Evolutionary conservation across 2,329 filamentous ascomycete genomes (phyloP).

Genomic region (Xenosphaeropsis pyriputrescens): DNA sequence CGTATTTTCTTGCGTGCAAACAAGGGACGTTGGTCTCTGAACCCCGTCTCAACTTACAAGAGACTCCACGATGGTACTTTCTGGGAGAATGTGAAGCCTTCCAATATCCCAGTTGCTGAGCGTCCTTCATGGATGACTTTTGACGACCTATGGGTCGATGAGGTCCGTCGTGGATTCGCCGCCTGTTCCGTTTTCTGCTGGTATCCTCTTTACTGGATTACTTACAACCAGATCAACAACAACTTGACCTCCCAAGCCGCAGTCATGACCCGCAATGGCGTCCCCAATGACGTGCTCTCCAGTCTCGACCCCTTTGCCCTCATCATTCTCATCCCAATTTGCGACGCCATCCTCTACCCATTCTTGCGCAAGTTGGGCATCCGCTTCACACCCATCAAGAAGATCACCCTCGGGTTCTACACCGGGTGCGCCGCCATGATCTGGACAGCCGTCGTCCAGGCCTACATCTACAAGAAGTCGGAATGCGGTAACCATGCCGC

Average conservation of each 20-base stretch:
- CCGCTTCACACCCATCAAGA: conserved; percentile 61
- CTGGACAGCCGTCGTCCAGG: conserved; percentile 38
- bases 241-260: conserved; percentile 50
- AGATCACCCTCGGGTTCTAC: conserved; percentile 57
- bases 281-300: conserved; percentile 65
- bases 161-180: conserved; percentile 54
- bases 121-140: conserved; percentile 67
- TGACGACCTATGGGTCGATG: conserved; percentile 72
- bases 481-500: conserved; percentile 42
- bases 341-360: conserved; percentile 57
- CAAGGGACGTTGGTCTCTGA: conserved; percentile 48
- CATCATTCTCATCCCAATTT: conserved; percentile 60
- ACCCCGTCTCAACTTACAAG: conserved; percentile 41
- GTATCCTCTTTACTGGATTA: conserved; percentile 37
- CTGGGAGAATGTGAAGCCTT: conserved; percentile 58
- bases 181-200: conserved; percentile 55
- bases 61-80: conserved; percentile 36
- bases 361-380: conserved; percentile 46
- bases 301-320: conserved; percentile 66
- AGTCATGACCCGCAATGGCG: conserved; percentile 51
- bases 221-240: conserved; percentile 44
- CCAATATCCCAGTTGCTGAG: conserved; percentile 33
- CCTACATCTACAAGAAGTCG: conserved; percentile 49
- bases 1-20: conserved; percentile 43
- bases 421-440: conserved; percentile 48